phyloP scores from a whole-genome alignment of 495 filamentous ascomycete genomes.

The Aspergillus kassunensis region DNA sequence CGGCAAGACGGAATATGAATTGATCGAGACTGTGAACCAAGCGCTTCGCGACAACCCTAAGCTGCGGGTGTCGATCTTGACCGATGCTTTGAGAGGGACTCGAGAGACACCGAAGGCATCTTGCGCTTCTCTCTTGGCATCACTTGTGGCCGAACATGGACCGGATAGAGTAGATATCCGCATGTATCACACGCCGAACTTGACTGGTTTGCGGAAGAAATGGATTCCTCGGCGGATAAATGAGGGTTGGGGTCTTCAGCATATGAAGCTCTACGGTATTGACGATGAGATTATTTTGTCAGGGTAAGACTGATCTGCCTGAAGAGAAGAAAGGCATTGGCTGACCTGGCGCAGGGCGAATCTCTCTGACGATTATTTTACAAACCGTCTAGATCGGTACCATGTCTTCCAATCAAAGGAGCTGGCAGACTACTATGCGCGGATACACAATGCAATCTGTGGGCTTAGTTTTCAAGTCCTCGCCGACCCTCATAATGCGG shows the following conservation, averaged over 20 bases:
- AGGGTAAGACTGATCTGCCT: slow-evolving; percentile 50
- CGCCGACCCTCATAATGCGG: slow-evolving; percentile 50
- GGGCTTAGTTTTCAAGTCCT: slow-evolving; percentile 76
- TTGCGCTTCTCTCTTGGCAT: slow-evolving; percentile 82
- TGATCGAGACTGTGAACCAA: slow-evolving; percentile 73
- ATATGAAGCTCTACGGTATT: slow-evolving; percentile 98
- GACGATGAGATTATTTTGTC: slow-evolving; percentile 96
- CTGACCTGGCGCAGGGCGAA: slow-evolving; percentile 60
- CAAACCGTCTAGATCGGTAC: slow-evolving; percentile 90
- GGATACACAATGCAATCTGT: slow-evolving; percentile 71
- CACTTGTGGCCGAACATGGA: slow-evolving; percentile 79
- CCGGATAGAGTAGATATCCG: slow-evolving; percentile 84
- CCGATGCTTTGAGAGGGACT: slow-evolving; percentile 86
- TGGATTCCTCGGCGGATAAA: slow-evolving; percentile 86
- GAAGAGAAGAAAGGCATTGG: neutral
- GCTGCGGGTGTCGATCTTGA: slow-evolving; percentile 86
- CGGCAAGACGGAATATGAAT: slow-evolving; percentile 86
- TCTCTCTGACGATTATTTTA: slow-evolving; percentile 92
- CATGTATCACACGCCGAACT: slow-evolving; percentile 96
- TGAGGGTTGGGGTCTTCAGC: slow-evolving; percentile 96
- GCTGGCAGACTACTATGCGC: slow-evolving; percentile 77
- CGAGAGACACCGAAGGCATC: slow-evolving; percentile 84
- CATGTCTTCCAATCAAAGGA: slow-evolving; percentile 79
- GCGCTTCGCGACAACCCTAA: slow-evolving; percentile 75
- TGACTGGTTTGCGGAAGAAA: slow-evolving; percentile 81